Percentiles rank a stretch among this genome's conserved stretches.
Evolutionary conservation across 2,329 filamentous ascomycete genomes (phyloP).

Genomic region (Cyphellophora attinorum): DNA sequence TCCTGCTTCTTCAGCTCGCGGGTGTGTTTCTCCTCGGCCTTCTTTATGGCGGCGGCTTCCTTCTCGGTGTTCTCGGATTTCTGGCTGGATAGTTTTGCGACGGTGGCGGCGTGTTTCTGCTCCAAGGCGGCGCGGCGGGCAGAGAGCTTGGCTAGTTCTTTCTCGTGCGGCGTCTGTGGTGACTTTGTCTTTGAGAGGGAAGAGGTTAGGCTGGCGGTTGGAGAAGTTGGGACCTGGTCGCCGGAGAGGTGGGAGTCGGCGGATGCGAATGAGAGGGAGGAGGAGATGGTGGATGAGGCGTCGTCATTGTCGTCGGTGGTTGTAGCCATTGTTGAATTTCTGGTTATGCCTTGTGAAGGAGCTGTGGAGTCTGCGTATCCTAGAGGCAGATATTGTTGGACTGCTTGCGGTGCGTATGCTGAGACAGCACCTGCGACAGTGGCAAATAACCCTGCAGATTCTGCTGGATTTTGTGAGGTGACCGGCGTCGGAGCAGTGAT

Average conservation of each 20-base stretch:
- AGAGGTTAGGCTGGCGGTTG: conserved; percentile 2
- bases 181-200: conserved; percentile 18
- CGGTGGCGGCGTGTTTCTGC: conserved; percentile 26
- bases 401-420: conserved; percentile 40
- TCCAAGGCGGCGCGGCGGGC: conserved; percentile 30
- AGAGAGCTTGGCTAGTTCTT: conserved; percentile 33
- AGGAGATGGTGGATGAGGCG: conserved; percentile 16
- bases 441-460: conserved; percentile 2
- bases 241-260: conserved; percentile 20
- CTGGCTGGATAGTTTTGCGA: conserved; percentile 17
- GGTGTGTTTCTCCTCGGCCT: conserved; percentile 21
- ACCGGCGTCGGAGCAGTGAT: background rate
- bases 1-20: conserved; percentile 21
- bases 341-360: no score
- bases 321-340: no score
- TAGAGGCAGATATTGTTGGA: no score
- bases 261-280: conserved; percentile 21
- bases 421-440: conserved; percentile 34
- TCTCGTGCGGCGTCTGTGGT: conserved; percentile 29
- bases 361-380: no score
- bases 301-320: conserved; percentile 12
- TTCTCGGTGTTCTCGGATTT: conserved; percentile 14
- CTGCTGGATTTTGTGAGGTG: background rate
- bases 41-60: conserved; percentile 16
- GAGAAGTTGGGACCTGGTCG: conserved; percentile 7